phyloP scores from a whole-genome alignment of 1,139 yeast genomes.

The Candida labiduridarum region DNA sequence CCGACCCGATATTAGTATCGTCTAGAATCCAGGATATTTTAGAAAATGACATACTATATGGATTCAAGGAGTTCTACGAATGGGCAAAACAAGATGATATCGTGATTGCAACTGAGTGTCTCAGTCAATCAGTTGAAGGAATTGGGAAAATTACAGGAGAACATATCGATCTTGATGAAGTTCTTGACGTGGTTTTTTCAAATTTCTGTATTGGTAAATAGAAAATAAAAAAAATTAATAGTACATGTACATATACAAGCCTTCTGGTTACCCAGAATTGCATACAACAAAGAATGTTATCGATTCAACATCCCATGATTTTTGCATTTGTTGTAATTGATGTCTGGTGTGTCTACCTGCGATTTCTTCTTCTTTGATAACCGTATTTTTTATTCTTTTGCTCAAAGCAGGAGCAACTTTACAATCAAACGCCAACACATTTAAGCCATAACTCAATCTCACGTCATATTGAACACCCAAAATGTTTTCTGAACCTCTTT shows the following conservation, averaged over 20 bases:
- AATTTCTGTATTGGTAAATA: slow-evolving; percentile 89
- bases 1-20: slow-evolving; percentile 71
- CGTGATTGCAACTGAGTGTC: slow-evolving; percentile 79
- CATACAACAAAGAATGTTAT: slow-evolving; percentile 36
- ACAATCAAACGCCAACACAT: slow-evolving; percentile 49
- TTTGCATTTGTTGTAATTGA: slow-evolving; percentile 48
- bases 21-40: slow-evolving; percentile 75
- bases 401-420: slow-evolving; percentile 45
- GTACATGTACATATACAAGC: slow-evolving; percentile 7
- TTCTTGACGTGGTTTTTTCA: slow-evolving; percentile 86
- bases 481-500: slow-evolving; percentile 16
- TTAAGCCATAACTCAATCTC: slow-evolving; percentile 51
- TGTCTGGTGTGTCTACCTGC: slow-evolving; percentile 51
- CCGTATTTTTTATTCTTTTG: slow-evolving; percentile 32
- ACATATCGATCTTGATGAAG: slow-evolving; percentile 86
- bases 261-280: slow-evolving; percentile 18
- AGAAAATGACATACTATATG: slow-evolving; percentile 69
- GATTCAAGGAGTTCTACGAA: slow-evolving; percentile 61
- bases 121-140: slow-evolving; percentile 77
- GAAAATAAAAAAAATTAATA: background rate
- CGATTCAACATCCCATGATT: slow-evolving; percentile 52
- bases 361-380: slow-evolving; percentile 25
- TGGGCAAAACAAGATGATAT: slow-evolving; percentile 64
- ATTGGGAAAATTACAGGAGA: slow-evolving; percentile 92
- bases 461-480: slow-evolving; percentile 50